A percentile compares a stretch with the other conserved stretches of the same genome.
phyloP scores from a whole-genome alignment of 495 filamentous ascomycete genomes.

The Penicillium angulare region DNA sequence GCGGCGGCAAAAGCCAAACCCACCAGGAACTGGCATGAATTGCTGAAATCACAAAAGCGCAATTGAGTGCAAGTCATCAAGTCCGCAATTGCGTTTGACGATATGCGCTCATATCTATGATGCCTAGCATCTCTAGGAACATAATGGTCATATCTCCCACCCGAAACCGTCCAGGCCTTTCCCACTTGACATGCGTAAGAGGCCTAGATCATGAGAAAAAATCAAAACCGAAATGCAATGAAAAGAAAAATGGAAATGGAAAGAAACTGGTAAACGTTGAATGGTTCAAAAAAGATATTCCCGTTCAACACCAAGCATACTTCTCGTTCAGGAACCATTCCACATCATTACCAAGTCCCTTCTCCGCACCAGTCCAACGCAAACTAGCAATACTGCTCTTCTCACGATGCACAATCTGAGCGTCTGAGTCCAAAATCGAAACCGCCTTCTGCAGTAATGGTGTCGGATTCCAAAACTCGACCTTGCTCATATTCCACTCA shows the following conservation, averaged over 20 bases:
- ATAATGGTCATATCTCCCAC: conserved; percentile 18
- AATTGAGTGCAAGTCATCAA: conserved; percentile 24
- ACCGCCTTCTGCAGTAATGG: conserved; percentile 58
- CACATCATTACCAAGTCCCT: conserved; percentile 52
- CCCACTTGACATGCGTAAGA: neutral
- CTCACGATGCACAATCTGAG: conserved; percentile 56
- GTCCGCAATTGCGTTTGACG: conserved; percentile 16
- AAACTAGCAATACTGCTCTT: conserved; percentile 62
- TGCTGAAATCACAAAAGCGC: conserved; percentile 58
- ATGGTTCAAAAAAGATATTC: conserved; percentile 5
- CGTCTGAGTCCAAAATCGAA: conserved; percentile 45
- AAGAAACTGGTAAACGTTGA: too few species aligned
- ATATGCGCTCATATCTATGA: conserved; percentile 16
- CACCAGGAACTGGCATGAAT: conserved; percentile 86
- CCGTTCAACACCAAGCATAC: conserved; percentile 81
- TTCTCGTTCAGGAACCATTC: conserved; percentile 93
- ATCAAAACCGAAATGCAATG: neutral
- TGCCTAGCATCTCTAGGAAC: conserved; percentile 19
- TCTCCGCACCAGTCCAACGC: conserved; percentile 58
- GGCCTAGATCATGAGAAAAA: conserved; percentile 8
- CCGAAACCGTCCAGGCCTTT: conserved; percentile 6
- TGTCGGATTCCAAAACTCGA: conserved; percentile 67
- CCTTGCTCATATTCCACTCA: conserved; percentile 56
- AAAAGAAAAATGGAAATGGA: neutral
- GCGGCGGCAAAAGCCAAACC: conserved; percentile 45